These are phyloP conservation scores for Fusarium sp. DNA, from an alignment of 2,329 filamentous ascomycete species.

Conservation along the genomic window DNA sequence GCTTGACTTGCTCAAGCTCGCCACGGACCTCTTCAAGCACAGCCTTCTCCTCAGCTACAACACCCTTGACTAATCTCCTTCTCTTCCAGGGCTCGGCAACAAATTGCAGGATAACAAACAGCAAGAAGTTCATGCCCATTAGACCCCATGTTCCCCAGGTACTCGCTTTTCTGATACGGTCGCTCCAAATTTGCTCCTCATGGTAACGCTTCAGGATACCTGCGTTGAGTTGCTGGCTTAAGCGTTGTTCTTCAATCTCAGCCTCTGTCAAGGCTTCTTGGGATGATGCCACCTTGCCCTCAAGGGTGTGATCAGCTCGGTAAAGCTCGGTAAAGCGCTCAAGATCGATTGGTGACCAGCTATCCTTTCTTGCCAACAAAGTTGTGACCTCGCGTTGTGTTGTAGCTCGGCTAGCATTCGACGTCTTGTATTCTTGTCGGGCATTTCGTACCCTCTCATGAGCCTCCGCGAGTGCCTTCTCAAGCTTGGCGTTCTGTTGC, in stretches of 20 bases:
- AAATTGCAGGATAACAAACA: constrained; percentile 88
- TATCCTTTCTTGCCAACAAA: constrained; percentile 91
- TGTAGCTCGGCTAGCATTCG: constrained; percentile 83
- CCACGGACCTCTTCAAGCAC: constrained; percentile 62
- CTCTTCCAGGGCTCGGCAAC: constrained; percentile 94
- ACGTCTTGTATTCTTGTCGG: constrained; percentile 82
- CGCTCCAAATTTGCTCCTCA: constrained; percentile 99
- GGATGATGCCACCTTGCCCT: constrained; percentile 81
- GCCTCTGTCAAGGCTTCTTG: constrained; percentile 78
- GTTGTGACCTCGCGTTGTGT: constrained; percentile 97
- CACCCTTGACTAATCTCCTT: constrained; percentile 81
- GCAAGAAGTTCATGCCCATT: constrained; percentile 94
- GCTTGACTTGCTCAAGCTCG: constrained; percentile 55
- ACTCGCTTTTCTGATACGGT: constrained; percentile 94
- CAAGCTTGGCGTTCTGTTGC: constrained; percentile 76
- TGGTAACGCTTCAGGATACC: constrained; percentile 93
- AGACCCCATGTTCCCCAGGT: constrained; percentile 99
- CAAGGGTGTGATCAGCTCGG: constrained; percentile 91
- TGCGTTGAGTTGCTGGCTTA: constrained; percentile 79
- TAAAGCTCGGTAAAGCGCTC: constrained; percentile 96
- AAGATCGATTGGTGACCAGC: constrained; percentile 86
- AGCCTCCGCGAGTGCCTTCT: constrained; percentile 67
- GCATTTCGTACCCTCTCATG: constrained; percentile 76
- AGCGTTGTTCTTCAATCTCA: constrained; percentile 83
- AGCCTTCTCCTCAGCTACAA: constrained; percentile 80